Evolutionary conservation across 2,329 filamentous ascomycete species (phyloP), one percentile per base, ranked within the genome.

Genomic region (Ascochyta rabiei): DNA sequence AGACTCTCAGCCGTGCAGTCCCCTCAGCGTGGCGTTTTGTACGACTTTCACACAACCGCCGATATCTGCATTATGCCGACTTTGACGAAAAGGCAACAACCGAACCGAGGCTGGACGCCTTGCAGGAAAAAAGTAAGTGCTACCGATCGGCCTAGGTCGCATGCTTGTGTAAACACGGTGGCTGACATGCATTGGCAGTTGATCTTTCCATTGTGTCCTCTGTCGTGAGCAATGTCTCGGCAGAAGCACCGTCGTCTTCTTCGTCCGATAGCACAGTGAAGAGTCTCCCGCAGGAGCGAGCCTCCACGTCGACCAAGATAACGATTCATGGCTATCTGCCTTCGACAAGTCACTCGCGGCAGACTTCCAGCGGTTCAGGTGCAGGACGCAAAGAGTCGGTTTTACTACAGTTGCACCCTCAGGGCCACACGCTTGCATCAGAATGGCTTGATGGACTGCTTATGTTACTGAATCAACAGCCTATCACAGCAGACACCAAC

Each of bases 381-480:
- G 48, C 60, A 28, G 70, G 63, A 56, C 72, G 67, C 60, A 83
- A 84, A 62, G 95, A 98, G 74, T 80, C 86, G 45, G 82, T 90
- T 1, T 83, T 98, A 19, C 81, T 99, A 48, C 90, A 88, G n/a
- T 82, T 99, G 47, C 87, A 91, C 73, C 93, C 93, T 6, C 80
- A 86, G 55, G 90, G 86, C 54, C 89, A 95, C 71, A 90, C 86
- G 61, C 79, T 95, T 42, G 95, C 95, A 9, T 96, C 92, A 0
- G 95, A 99, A 76, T 99, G 95, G 95, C 82, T 99, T 5, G 95
- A 99, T 73, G 95, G 95, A 1, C 79, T 99, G 61, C 82, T 98
- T 52, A 96, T 99, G 92, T 81, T 99, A 49, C 82, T 99, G 21
- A 92, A 96, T 70, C 95, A 99, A 76, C 86, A 93, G 55, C 95